Evolutionary conservation across 345 rosid species (phyloP), one percentile per base, ranked within the genome.

Genomic region (Raphanus sativus): DNA sequence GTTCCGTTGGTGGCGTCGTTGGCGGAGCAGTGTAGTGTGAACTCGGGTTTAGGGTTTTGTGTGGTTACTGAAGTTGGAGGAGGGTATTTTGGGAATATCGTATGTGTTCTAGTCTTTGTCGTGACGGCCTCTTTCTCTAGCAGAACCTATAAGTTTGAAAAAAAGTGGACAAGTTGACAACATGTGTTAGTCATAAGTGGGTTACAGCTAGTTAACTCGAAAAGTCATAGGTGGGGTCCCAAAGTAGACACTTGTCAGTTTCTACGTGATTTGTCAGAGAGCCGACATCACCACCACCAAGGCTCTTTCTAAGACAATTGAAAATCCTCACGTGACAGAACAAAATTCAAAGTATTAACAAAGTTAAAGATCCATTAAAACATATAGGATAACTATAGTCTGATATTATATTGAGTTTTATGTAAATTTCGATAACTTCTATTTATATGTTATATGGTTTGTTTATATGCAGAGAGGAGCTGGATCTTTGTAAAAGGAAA

Each of bases 61-160:
- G 78, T 79, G n/a, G 63, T 74, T 68, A 69, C n/a, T 0, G 66
- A 4, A 8, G 45, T 3, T 15, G 40, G n/a, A 38, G 0, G 71
- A 69, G 78, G 82, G 70, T 79, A 62, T n/a, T 74, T 79, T 54
- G 65, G 82, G 60, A 52, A 74, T 26, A 54, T 16, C 48, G 59
- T 28, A 0, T 73, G 69, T 1, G 32, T 7, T 70, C 7, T 42
- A 11, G 68, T 65, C 15, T 56, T 42, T 11, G 48, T 65, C 68
- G 63, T 28, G 40, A 42, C 67, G 30, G 54, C 66, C 55, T 74
- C 55, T 67, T 72, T 78, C 15, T 45, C 74, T 29, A 69, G 15
- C 30, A 62, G 25, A 74, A 62, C 75, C 82, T 79, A 30, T 17
- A 1, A 36, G 56, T 2, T 67, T 29, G 26, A 28, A 48, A 45